Evolutionary conservation across 164 flowering plant genomes (phyloP).

Genomic region (Protea cynaroides): DNA sequence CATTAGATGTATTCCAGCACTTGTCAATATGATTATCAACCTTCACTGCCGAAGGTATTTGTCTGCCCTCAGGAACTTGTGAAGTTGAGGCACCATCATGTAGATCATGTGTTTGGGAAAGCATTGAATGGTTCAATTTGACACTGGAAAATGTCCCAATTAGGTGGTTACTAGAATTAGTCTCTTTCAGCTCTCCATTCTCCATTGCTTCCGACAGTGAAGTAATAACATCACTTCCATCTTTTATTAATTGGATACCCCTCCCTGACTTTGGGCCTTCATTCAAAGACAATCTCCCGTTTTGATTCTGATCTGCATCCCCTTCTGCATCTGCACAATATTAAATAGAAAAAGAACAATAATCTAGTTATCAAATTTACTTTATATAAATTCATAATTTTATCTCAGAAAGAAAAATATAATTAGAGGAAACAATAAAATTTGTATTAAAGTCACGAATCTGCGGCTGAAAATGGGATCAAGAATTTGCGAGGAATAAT

Average conservation of each 20-base stretch:
- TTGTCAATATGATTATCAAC: background rate
- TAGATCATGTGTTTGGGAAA: constrained; percentile 16
- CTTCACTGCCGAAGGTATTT: constrained; percentile 13
- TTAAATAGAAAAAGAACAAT: background rate
- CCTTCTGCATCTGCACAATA: constrained; percentile 7
- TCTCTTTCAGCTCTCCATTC: background rate
- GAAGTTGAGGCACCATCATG: constrained; percentile 11
- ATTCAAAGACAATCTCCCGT: background rate
- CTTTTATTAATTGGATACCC: constrained; percentile 6
- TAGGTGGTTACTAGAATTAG: background rate
- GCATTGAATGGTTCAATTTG: constrained; percentile 5
- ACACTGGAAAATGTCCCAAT: constrained; percentile 3
- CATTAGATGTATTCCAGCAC: constrained; percentile 40
- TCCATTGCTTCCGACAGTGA: constrained; percentile 5
- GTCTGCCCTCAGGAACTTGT: constrained; percentile 12
- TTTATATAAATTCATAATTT: background rate
- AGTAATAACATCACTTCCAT: constrained; percentile 4
- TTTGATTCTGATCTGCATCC: background rate
- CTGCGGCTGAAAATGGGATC: background rate
- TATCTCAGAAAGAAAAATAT: background rate
- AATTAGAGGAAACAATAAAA: background rate
- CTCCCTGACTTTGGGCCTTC: constrained; percentile 3
- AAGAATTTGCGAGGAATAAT: too few relatives aligned
- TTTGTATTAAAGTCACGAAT: background rate
- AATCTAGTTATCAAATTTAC: background rate